These are phyloP conservation scores for Sporobolomyces phaffii DNA, from an alignment of 768 basidiomycete species.

Conservation along the genomic window DNA sequence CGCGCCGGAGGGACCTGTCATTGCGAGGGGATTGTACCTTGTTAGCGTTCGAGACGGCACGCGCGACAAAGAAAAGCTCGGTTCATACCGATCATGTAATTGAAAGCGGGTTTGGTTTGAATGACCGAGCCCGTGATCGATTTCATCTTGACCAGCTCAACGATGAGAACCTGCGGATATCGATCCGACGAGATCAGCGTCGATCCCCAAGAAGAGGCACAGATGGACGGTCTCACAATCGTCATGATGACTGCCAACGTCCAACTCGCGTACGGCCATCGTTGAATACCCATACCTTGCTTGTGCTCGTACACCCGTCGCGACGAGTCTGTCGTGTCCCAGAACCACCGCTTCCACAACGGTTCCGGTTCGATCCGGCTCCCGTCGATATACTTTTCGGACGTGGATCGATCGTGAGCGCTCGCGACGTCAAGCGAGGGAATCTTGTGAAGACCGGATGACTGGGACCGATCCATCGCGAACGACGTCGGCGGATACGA, in stretches of 20 bases:
- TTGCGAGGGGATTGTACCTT: no score
- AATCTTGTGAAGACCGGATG: conserved; percentile 19
- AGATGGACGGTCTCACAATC: conserved; percentile 10
- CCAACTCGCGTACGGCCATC: conserved; percentile 69
- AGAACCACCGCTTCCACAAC: conserved; percentile 30
- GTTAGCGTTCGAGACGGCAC: no score
- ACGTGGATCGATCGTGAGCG: conserved; percentile 5
- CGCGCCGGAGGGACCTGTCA: conserved; percentile 63
- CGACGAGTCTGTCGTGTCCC: conserved; percentile 48
- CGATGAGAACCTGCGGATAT: conserved; percentile 64
- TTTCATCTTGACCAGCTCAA: conserved; percentile 71
- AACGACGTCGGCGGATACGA: not conserved
- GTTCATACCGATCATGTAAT: conserved; percentile 84
- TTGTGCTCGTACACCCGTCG: conserved; percentile 84
- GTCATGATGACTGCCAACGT: conserved; percentile 40
- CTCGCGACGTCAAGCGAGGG: conserved; percentile 32
- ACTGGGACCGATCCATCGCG: not conserved
- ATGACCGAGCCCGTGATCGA: conserved; percentile 73
- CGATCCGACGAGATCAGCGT: no score
- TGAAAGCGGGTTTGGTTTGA: conserved; percentile 75
- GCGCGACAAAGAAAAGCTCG: no score
- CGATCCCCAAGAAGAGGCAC: conserved; percentile 6
- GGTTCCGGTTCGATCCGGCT: conserved; percentile 17
- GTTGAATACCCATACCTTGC: conserved; percentile 75
- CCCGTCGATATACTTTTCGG: conserved; percentile 6